Percentiles rank a stretch among this genome's conserved stretches.
Evolutionary conservation across 2,329 filamentous ascomycete genomes (phyloP).

Genomic region (Trichoderma gracile): DNA sequence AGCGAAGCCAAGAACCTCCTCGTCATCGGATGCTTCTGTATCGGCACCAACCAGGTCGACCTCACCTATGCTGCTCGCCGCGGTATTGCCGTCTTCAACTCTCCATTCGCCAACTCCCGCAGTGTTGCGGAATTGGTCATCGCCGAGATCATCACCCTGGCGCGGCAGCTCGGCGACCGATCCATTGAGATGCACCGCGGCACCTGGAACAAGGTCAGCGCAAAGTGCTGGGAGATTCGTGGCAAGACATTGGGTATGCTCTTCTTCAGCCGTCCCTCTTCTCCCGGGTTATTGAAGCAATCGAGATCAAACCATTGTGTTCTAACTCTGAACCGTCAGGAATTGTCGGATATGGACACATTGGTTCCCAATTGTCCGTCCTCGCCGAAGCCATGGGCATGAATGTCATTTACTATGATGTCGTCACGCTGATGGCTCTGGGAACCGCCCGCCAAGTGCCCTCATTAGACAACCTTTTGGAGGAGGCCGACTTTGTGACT

Average conservation of each 20-base stretch:
- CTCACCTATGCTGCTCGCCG: constrained; percentile 77
- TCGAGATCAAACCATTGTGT: neutral
- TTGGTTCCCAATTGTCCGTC: constrained; percentile 93
- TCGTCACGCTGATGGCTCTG: constrained; percentile 90
- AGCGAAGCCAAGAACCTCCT: constrained; percentile 90
- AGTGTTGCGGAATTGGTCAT: constrained; percentile 97
- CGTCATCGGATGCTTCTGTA: constrained; percentile 97
- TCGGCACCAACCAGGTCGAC: constrained; percentile 95
- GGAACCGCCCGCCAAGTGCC: constrained; percentile 84
- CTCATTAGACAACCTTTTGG: constrained; percentile 73
- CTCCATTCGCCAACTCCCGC: constrained; percentile 95
- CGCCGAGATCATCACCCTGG: constrained; percentile 86
- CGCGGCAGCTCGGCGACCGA: constrained; percentile 88
- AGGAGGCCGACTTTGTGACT: constrained; percentile 85
- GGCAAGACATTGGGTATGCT: constrained; percentile 83
- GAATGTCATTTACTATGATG: constrained; percentile 96
- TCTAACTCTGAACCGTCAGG: constrained; percentile 46
- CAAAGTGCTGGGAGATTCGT: constrained; percentile 95
- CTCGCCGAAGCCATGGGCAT: constrained; percentile 97
- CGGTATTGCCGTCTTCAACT: constrained; percentile 98
- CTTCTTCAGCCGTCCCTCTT: neutral
- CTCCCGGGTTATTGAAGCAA: neutral
- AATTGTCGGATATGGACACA: constrained; percentile 96
- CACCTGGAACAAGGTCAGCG: constrained; percentile 97
- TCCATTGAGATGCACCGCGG: constrained; percentile 92